Evolutionary conservation across 2,329 filamentous ascomycete species (phyloP), one percentile per base, ranked within the genome.

Genomic region (Aspergillus clavatus): DNA sequence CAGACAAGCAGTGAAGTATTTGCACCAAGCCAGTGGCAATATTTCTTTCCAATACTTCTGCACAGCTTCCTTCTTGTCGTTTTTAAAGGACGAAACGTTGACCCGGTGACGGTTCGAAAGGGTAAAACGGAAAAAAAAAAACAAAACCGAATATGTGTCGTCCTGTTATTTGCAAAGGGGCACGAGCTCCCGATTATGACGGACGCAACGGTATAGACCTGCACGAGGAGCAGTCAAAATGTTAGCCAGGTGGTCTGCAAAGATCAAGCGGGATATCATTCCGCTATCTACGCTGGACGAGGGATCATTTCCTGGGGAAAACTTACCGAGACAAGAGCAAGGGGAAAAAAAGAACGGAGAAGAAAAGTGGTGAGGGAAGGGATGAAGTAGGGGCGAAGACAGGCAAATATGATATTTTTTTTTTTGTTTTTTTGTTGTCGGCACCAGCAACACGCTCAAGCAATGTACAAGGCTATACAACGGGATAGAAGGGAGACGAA

Each of bases 401-500:
- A 51, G 42, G 35, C 39, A 47, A 43, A 48, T 41, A 37, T 38
- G 24, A 24, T 44, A 24, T 6, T 42, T 35, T 37, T 45, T 35
- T 45, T n/a, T n/a, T n/a, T n/a, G n/a, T n/a, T n/a, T n/a, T n/a
- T n/a, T n/a, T n/a, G n/a, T 50, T 50, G 42, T 50, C 33, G 23
- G 35, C 45, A 56, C 36, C 33, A 53, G 47, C 50, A 55, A 54
- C 48, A 41, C 53, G 51, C 50, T 52, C 55, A 54, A 51, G 48
- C 57, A 58, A 59, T 59, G 57, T 58, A 60, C 55, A 61, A 35
- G 51, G 56, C 52, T 54, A 60, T 55, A 62, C 56, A 59, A 54
- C n/a, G 53, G 55, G 50, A 51, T 45, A 44, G 49, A 55, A 58
- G 57, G 57, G 55, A 50, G 47, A 50, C 42, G 56, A 45, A 58